phyloP scores from a whole-genome alignment of 345 rosid genomes.

The Pistacia atlantica region DNA sequence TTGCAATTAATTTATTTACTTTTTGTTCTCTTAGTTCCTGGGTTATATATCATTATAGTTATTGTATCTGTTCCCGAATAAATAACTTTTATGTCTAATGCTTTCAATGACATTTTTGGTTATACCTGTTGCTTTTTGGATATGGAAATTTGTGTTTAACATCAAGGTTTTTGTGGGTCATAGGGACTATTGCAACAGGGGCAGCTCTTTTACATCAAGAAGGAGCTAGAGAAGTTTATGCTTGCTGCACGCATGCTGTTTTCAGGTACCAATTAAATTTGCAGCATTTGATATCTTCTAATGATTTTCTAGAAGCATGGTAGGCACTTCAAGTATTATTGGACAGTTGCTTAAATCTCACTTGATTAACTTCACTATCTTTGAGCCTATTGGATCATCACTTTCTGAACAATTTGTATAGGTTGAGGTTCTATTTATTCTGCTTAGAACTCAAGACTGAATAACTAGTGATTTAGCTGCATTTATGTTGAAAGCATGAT shows the following conservation, averaged over 20 bases:
- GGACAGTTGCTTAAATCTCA: neutral
- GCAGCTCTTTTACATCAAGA: slow-evolving; percentile 95
- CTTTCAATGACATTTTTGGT: neutral
- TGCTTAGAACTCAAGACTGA: slow-evolving; percentile 3
- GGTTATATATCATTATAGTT: neutral
- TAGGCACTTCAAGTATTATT: neutral
- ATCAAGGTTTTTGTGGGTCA: neutral
- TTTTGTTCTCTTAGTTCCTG: neutral
- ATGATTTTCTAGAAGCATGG: neutral
- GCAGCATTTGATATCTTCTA: neutral
- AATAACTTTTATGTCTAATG: neutral
- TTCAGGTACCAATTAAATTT: slow-evolving; percentile 60
- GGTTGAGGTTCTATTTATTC: neutral
- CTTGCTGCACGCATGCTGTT: slow-evolving; percentile 97
- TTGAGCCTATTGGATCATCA: neutral
- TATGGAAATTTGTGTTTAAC: neutral
- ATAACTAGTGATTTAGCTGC: neutral
- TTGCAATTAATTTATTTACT: neutral
- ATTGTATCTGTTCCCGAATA: neutral
- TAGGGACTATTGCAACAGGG: slow-evolving; percentile 92
- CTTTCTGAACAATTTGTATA: neutral
- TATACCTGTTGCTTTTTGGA: neutral
- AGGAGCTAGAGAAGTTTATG: slow-evolving; percentile 97
- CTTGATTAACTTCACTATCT: neutral
- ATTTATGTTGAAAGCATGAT: neutral